A percentile compares a stretch with the other conserved stretches of the same genome.
These are phyloP conservation scores for Microdochium bolleyi DNA, from an alignment of 2,329 filamentous ascomycete species.

Conservation along the genomic window DNA sequence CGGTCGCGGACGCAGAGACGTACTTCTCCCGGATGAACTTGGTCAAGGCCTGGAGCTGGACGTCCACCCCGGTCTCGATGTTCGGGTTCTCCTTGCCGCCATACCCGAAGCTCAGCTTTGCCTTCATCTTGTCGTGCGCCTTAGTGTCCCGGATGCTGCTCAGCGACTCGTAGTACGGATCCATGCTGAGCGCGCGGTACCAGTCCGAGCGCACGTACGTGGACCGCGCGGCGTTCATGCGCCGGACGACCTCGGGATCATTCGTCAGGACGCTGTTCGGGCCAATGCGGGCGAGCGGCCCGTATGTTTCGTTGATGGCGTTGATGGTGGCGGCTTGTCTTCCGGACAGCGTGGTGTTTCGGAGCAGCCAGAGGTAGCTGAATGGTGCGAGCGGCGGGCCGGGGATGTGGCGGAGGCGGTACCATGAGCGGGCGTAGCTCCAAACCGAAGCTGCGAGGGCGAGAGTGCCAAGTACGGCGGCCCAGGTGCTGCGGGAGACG, in stretches of 20 bases:
- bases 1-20: constrained; percentile 1
- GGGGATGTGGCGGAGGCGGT: constrained; percentile 28
- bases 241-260: constrained; percentile 28
- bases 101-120: constrained; percentile 25
- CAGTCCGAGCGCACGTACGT: constrained; percentile 28
- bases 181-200: constrained; percentile 41
- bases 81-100: constrained; percentile 36
- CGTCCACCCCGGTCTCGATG: constrained; percentile 37
- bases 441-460: background rate
- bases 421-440: constrained; percentile 16
- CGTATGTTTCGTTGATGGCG: constrained; percentile 11
- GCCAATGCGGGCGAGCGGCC: constrained; percentile 30
- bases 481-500: too few relatives aligned
- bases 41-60: constrained; percentile 31
- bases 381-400: constrained; percentile 28
- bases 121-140: constrained; percentile 29
- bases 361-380: constrained; percentile 30
- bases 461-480: background rate
- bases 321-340: constrained; percentile 7
- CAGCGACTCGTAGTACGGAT: constrained; percentile 45
- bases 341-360: constrained; percentile 18
- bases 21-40: constrained; percentile 29
- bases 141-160: constrained; percentile 36
- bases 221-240: constrained; percentile 26
- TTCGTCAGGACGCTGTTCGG: constrained; percentile 31